A percentile compares a stretch with the other conserved stretches of the same genome.
Evolutionary conservation across 2,329 filamentous ascomycete species (phyloP).

Genomic region (Alternaria metachromatica): DNA sequence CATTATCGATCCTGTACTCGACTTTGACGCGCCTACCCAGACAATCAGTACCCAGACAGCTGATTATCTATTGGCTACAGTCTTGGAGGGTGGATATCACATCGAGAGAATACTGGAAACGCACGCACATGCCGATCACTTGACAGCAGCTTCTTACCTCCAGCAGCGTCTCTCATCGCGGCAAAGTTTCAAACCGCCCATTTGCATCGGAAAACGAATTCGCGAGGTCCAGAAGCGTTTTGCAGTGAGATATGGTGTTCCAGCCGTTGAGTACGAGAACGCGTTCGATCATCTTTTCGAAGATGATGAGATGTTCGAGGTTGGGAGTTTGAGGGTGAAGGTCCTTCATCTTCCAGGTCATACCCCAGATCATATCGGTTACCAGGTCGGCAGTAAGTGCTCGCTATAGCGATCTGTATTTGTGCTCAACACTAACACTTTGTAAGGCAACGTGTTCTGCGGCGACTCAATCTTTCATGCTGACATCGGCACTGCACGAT

Average conservation of each 20-base stretch:
- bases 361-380: slow-evolving; percentile 67
- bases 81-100: slow-evolving; percentile 56
- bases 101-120: slow-evolving; percentile 66
- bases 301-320: slow-evolving; percentile 60
- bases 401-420: too few species aligned
- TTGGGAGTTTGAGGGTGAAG: slow-evolving; percentile 56
- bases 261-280: slow-evolving; percentile 50
- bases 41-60: slow-evolving; percentile 60
- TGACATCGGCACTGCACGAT: slow-evolving; percentile 43
- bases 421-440: neutral
- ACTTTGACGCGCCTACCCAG: slow-evolving; percentile 58
- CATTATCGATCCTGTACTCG: slow-evolving; percentile 69
- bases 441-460: slow-evolving; percentile 41
- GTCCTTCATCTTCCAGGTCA: slow-evolving; percentile 66
- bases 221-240: slow-evolving; percentile 60
- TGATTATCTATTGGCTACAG: slow-evolving; percentile 57
- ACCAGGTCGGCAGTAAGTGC: slow-evolving; percentile 55
- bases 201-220: slow-evolving; percentile 65
- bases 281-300: slow-evolving; percentile 63
- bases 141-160: slow-evolving; percentile 66
- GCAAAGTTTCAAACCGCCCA: slow-evolving; percentile 49
- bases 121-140: slow-evolving; percentile 66
- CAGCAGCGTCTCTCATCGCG: slow-evolving; percentile 50
- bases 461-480: slow-evolving; percentile 48
- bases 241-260: slow-evolving; percentile 57